Percentiles rank a stretch among this genome's conserved stretches.
phyloP scores from a whole-genome alignment of 2,329 filamentous ascomycete genomes.

The Dactylellina leptospora region DNA sequence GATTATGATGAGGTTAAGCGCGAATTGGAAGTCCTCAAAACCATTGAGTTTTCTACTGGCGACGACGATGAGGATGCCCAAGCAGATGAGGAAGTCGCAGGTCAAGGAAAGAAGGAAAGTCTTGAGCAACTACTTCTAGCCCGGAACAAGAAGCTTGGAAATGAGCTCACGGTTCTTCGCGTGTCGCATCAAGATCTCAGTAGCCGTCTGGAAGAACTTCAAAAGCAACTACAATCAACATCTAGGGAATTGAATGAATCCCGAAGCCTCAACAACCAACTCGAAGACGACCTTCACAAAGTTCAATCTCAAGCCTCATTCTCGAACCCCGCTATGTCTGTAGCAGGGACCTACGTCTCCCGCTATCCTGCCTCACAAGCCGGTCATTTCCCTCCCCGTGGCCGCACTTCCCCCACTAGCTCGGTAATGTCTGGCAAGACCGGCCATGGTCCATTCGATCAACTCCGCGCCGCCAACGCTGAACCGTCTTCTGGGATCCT shows the following conservation, averaged over 20 bases:
- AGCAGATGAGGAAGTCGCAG: constrained; percentile 60
- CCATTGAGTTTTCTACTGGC: constrained; percentile 93
- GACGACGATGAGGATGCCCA: constrained; percentile 75
- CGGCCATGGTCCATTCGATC: constrained; percentile 65
- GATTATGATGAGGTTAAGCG: constrained; percentile 98
- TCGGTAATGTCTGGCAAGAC: constrained; percentile 99
- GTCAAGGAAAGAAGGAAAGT: constrained; percentile 72
- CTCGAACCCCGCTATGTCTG: constrained; percentile 79
- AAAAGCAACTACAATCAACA: constrained; percentile 82
- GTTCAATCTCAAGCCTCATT: constrained; percentile 85
- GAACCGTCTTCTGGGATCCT: constrained; percentile 78
- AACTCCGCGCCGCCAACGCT: constrained; percentile 46
- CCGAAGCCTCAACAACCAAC: constrained; percentile 81
- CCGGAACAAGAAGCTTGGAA: constrained; percentile 94
- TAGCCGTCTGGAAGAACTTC: constrained; percentile 77
- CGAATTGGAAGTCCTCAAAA: constrained; percentile 95
- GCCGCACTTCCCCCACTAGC: constrained; percentile 84
- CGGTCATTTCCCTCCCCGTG: constrained; percentile 63
- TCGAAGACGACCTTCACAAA: constrained; percentile 89
- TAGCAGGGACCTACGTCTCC: constrained; percentile 88
- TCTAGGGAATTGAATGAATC: constrained; percentile 87
- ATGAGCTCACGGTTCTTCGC: constrained; percentile 89
- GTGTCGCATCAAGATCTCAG: constrained; percentile 93
- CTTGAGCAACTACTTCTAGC: constrained; percentile 90
- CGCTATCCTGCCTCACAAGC: constrained; percentile 74